A percentile compares a stretch with the other conserved stretches of the same genome.
These are phyloP conservation scores for Raphanus hybrid DNA, from an alignment of 441 rosid species.

Conservation along the genomic window DNA sequence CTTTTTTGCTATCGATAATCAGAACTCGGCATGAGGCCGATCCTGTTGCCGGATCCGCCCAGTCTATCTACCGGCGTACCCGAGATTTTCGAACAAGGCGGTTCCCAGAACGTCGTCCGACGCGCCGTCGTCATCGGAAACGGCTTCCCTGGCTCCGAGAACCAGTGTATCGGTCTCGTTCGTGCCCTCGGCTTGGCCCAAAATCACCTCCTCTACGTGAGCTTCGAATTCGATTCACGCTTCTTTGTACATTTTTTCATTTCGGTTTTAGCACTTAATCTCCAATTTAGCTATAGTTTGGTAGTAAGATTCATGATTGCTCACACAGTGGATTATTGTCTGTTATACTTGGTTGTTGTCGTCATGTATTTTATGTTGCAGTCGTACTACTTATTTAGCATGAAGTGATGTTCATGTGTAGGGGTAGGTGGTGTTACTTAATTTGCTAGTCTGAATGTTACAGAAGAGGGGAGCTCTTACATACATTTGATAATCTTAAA, in stretches of 20 bases:
- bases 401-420: not conserved
- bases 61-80: conserved; percentile 68
- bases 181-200: conserved; percentile 82
- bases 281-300: not conserved
- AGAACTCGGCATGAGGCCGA: conserved; percentile 67
- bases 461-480: too few species aligned
- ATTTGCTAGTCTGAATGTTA: too few species aligned
- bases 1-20: not conserved
- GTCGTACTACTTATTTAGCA: not conserved
- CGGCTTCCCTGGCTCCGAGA: conserved; percentile 79
- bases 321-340: not conserved
- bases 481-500: too few species aligned
- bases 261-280: not conserved
- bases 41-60: conserved; percentile 87
- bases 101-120: conserved; percentile 66
- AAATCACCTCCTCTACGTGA: conserved; percentile 71
- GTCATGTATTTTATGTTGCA: not conserved
- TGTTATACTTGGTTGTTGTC: not conserved
- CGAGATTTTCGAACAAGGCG: conserved; percentile 82
- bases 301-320: not conserved
- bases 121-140: conserved; percentile 91
- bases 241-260: not conserved
- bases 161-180: conserved; percentile 85
- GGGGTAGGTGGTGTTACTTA: too few species aligned
- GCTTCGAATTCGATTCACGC: conserved; percentile 35